A percentile compares a stretch with the other conserved stretches of the same genome.
Evolutionary conservation across 148 eudicot species (phyloP).

Genomic region (Suaeda aralocaspica): DNA sequence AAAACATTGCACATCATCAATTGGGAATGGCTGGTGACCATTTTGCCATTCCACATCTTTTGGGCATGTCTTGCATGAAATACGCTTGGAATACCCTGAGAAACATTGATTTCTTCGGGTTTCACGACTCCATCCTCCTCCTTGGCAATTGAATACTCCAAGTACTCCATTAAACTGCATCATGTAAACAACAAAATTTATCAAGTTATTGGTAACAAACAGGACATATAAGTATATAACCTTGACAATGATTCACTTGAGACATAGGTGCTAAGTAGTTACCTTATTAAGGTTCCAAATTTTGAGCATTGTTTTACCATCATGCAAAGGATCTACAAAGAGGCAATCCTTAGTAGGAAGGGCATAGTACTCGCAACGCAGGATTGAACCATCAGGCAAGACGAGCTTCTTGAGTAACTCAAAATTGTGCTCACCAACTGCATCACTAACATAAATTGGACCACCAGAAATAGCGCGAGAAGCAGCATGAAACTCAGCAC

Average conservation of each 20-base stretch:
- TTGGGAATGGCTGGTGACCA: constrained; percentile 45
- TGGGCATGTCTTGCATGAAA: constrained; percentile 46
- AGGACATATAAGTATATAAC: no score
- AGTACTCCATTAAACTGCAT: constrained; percentile 70
- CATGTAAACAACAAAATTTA: background rate
- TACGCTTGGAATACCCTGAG: constrained; percentile 54
- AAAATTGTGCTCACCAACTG: constrained; percentile 76
- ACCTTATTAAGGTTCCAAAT: constrained; percentile 95
- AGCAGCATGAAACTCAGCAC: constrained; percentile 94
- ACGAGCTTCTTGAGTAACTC: constrained; percentile 59
- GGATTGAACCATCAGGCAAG: constrained; percentile 74
- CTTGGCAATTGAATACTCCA: constrained; percentile 92
- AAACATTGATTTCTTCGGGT: constrained; percentile 50
- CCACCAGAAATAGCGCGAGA: constrained; percentile 93
- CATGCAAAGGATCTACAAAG: constrained; percentile 79
- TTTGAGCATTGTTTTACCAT: constrained; percentile 87
- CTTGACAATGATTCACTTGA: no score
- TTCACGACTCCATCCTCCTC: constrained; percentile 87
- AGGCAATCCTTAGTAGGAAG: constrained; percentile 81
- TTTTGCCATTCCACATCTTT: constrained; percentile 77
- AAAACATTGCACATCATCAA: constrained; percentile 38
- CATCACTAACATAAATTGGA: constrained; percentile 83
- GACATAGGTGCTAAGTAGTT: no score
- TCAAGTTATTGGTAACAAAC: no score
- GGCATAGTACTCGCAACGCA: constrained; percentile 71